Evolutionary conservation across 306 rosid genomes (phyloP).

Genomic region (Vigna angularis): DNA sequence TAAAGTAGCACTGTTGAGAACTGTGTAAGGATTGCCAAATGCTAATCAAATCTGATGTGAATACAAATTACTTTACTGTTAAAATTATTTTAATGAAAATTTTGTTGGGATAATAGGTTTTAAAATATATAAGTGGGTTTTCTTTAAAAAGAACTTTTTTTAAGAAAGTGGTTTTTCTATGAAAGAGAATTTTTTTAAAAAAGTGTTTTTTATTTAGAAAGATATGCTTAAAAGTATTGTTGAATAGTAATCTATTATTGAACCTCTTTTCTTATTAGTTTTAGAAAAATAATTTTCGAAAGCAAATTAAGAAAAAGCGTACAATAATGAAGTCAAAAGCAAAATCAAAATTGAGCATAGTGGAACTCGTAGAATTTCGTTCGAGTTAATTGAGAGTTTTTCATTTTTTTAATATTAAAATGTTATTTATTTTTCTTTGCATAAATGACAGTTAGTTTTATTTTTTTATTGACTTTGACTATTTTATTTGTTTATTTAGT

Average conservation of each 20-base stretch:
- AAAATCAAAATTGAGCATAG: not conserved
- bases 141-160: not conserved
- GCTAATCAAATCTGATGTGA: not conserved
- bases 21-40: not conserved
- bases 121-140: not conserved
- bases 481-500: not conserved
- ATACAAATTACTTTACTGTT: not conserved
- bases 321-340: not conserved
- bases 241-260: not conserved
- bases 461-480: too few relatives aligned
- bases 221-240: not conserved
- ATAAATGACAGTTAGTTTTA: too few relatives aligned
- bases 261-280: not conserved
- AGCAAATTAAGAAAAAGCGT: not conserved
- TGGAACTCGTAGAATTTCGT: not conserved
- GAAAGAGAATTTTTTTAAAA: not conserved
- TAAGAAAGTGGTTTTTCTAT: not conserved
- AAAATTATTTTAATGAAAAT: not conserved
- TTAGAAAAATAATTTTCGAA: not conserved
- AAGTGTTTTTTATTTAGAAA: not conserved
- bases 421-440: too few relatives aligned
- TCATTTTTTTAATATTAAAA: not conserved
- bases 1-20: not conserved
- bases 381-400: not conserved
- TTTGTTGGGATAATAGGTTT: not conserved